Evolutionary conservation across 306 rosid genomes (phyloP), one percentile per base, ranked within the genome.

Genomic region (Ammopiptanthus mongolicus): DNA sequence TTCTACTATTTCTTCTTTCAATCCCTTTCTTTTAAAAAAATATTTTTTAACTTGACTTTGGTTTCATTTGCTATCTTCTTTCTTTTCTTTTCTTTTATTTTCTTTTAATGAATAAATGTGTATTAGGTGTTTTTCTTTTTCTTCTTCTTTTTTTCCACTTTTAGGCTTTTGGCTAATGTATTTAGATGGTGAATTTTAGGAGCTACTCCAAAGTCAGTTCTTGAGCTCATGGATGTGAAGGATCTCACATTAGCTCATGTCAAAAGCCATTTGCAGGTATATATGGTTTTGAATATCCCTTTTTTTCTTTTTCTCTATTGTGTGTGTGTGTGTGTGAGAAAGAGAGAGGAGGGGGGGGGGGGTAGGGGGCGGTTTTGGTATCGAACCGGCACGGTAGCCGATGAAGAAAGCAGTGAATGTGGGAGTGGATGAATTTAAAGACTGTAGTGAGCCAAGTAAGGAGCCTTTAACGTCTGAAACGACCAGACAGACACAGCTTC

Each of bases 171-270:
- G 8, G 69, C 62, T 83, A 42, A 70, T 75, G 75, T 69, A 13
- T 36, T 19, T 62, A 56, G 78, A 48, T 73, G 78, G 7, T 82
- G 87, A 82, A 73, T 78, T 78, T 68, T 80, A 89, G 98, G 98
- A 85, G 98, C 98, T 0, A 93, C 98, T 5, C 98, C 98, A 53
- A 93, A 93, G 83, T 89, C 97, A 66, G 98, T 93, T 64, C 97
- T 93, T 56, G 98, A 93, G 89, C 96, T 93, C 33, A 93, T 93
- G 98, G 97, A 93, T 88, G 98, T 91, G 60, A 93, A 93, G 86
- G 98, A 93, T 89, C 97, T 93, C 67, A 93, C 98, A 53, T 65
- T 93, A 73, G 98, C 98, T 78, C 98, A 93, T 89, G 98, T 93
- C 58, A 93, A 93, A 82, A 93, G 98, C 86, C 98, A 93, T 85